Base-by-base conservation (phyloP, 768 basidiomycete species). In the Xerocomellus chrysenteron region DNA sequence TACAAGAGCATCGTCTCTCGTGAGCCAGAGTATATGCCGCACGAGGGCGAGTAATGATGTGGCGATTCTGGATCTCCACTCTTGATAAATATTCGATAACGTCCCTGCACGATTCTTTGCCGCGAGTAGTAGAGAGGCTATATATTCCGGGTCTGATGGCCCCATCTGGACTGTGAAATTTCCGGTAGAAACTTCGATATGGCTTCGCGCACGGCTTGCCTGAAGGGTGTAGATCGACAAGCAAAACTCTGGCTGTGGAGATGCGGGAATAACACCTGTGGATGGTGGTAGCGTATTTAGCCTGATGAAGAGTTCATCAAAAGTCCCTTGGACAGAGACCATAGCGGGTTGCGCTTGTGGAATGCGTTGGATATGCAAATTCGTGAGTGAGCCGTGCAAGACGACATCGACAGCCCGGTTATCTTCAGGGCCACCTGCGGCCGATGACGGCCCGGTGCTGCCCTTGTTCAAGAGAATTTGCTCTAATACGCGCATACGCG, bases 1-100 rank as follows among this genome's bases (percentile, higher is more conserved):
- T 8, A 90, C 76, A 30, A 83, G 72, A 4, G 82, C 66, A 24
- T 77, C 72, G 32, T 80, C 72, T 30, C 74, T 72, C n/a, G 85
- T 84, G 50, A 73, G 73, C 55, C 72, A 67, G 49, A 90, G 74
- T 47, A 88, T 77, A 42, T 74, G 72, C 47, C 74, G 72, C 21
- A 87, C 71, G 19, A 81, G 68, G n/a, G 65, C 62, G 50, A 70
- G 74, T 43, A 74, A 74, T n/a, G 68, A 67, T 7, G 65, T 59
- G 4, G 70, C 68, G 14, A 59, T 69, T 49, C 72, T 63, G 11
- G 64, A 56, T 19, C 64, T 62, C 67, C 74, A 75, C 24, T 67
- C 68, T 50, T 67, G 67, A 54, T 66, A 47, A 13, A 72, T 52
- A 35, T 39, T 50, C 5, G 47, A 62, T 16, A 74, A 24, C 33